Evolutionary conservation across 2,329 filamentous ascomycete genomes (phyloP).

Genomic region (Pyricularia pennisetigena): DNA sequence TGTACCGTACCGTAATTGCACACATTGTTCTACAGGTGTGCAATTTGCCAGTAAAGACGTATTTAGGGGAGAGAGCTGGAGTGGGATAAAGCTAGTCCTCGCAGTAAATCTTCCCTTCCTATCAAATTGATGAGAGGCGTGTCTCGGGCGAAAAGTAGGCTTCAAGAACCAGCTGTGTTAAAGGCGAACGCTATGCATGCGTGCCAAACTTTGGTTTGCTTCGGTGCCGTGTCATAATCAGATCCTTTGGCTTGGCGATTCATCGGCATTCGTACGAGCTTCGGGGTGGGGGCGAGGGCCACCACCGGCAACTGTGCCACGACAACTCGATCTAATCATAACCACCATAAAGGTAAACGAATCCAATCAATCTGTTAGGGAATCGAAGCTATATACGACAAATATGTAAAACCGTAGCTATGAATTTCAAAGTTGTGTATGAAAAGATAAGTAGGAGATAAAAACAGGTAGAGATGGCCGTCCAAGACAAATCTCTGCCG

Average conservation of each 20-base stretch:
- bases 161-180: neutral
- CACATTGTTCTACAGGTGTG: neutral
- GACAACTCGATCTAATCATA: too few species aligned
- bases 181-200: neutral
- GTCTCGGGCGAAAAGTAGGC: neutral
- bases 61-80: neutral
- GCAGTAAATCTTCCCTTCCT: neutral
- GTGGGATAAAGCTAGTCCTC: neutral
- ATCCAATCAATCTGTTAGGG: neutral
- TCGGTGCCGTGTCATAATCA: neutral
- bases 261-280: neutral
- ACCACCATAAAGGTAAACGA: neutral
- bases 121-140: neutral
- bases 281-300: too few species aligned
- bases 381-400: neutral
- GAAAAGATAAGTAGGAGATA: neutral
- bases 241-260: neutral
- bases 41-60: neutral
- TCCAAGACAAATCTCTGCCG: neutral
- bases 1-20: neutral
- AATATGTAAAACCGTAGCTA: neutral
- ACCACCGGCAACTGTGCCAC: neutral
- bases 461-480: neutral
- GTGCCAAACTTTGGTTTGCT: neutral
- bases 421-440: neutral